Conservation (phyloP, 371 early-diverging fungal species). For the Phascolomyces articulosus region DNA sequence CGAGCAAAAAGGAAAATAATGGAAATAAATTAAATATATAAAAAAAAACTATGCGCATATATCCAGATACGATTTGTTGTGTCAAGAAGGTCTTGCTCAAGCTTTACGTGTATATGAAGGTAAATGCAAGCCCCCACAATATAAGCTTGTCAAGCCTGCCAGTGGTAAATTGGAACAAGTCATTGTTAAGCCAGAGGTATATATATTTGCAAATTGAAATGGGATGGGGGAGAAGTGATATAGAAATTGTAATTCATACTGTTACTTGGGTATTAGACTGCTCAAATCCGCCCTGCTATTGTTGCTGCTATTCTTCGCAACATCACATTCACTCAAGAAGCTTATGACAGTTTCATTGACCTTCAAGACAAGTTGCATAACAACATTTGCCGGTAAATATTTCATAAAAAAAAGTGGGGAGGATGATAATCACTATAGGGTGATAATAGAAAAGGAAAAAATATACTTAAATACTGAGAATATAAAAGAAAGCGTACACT, state of each 20-base stretch:
- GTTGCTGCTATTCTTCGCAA: slow-evolving; percentile 96
- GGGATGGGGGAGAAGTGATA: not conserved
- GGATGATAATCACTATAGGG: not conserved
- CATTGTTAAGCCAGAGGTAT: slow-evolving; percentile 72
- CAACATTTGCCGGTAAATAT: slow-evolving; percentile 86
- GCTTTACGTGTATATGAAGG: slow-evolving; percentile 86
- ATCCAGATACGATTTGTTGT: slow-evolving; percentile 97
- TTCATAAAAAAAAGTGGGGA: not conserved
- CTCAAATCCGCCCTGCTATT: slow-evolving; percentile 84
- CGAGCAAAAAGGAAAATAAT: not conserved
- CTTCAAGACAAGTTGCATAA: slow-evolving; percentile 99
- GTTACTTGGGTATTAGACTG: slow-evolving; percentile 45
- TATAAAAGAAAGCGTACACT: slow-evolving; percentile 86
- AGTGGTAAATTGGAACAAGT: slow-evolving; percentile 67
- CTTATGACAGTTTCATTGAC: slow-evolving; percentile 97
- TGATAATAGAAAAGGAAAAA: not conserved
- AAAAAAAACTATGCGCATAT: not conserved
- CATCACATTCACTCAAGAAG: slow-evolving; percentile 81
- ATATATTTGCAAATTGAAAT: too few relatives aligned
- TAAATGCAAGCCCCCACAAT: slow-evolving; percentile 67
- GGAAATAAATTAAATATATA: not conserved
- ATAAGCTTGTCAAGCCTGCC: slow-evolving; percentile 61
- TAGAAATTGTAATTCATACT: not conserved
- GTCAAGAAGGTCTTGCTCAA: slow-evolving; percentile 93
- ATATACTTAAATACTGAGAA: too few relatives aligned